Conservation (phyloP, 768 basidiomycete species). For the Antrodiella citrinella region DNA sequence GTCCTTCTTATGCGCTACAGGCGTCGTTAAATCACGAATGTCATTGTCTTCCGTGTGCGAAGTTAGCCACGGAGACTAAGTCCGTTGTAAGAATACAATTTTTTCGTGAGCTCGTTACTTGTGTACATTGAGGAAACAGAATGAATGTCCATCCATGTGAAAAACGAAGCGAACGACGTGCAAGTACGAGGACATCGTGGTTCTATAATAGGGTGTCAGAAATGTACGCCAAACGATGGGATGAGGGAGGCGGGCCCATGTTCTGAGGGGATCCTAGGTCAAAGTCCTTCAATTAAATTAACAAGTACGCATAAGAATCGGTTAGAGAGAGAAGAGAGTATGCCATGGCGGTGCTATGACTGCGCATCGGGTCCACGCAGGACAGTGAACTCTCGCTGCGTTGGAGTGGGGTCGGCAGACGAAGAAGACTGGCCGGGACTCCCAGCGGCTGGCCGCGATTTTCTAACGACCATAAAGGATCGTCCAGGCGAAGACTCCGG, state of each 20-base stretch:
- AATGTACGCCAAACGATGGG: too few species aligned
- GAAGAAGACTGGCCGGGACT: conserved; percentile 1
- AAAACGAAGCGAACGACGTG: not conserved
- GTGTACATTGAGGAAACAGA: not conserved
- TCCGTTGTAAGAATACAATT: not conserved
- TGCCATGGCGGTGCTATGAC: not conserved
- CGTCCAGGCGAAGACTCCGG: conserved; percentile 14
- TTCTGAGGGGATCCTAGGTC: too few species aligned
- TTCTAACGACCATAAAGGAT: conserved; percentile 28
- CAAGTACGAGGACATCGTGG: not conserved
- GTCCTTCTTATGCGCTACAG: too few species aligned
- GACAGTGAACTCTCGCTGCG: conserved; percentile 20
- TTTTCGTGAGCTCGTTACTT: not conserved
- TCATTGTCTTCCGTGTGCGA: too few species aligned
- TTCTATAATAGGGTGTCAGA: too few species aligned
- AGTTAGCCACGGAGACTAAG: too few species aligned
- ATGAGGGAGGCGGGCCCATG: too few species aligned
- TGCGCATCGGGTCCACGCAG: conserved; percentile 20
- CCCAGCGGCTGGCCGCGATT: conserved; percentile 13
- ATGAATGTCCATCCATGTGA: not conserved
- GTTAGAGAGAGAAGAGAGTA: not conserved
- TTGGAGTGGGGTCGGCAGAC: conserved; percentile 8
- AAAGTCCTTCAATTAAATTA: too few species aligned
- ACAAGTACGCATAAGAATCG: too few species aligned
- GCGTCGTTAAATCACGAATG: too few species aligned